phyloP scores from a whole-genome alignment of 1,139 yeast genomes.

The Kodamaea suecica region DNA sequence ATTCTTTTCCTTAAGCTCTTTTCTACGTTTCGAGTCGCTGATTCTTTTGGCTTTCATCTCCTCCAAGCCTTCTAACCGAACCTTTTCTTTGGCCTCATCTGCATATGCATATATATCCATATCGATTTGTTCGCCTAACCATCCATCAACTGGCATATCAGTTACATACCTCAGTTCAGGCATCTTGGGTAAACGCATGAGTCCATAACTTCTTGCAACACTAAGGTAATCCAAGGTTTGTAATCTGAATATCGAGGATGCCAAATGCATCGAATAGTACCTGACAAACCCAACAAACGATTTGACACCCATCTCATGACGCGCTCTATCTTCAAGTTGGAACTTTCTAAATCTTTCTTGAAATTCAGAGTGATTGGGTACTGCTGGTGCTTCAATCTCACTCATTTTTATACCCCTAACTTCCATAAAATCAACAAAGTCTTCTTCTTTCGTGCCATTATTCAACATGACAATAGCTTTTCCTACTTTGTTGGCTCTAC shows the following conservation, averaged over 20 bases:
- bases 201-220: constrained; percentile 72
- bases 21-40: constrained; percentile 47
- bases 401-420: constrained; percentile 64
- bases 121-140: constrained; percentile 61
- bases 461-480: constrained; percentile 71
- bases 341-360: constrained; percentile 46
- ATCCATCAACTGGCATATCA: constrained; percentile 61
- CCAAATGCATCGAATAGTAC: constrained; percentile 87
- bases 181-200: constrained; percentile 86
- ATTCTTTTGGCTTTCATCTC: constrained; percentile 43
- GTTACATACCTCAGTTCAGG: constrained; percentile 71
- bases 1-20: constrained; percentile 50
- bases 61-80: constrained; percentile 57
- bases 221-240: constrained; percentile 69
- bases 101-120: constrained; percentile 66
- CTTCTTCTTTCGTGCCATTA: constrained; percentile 69
- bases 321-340: constrained; percentile 68
- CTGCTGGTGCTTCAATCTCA: constrained; percentile 30
- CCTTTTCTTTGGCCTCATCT: constrained; percentile 61
- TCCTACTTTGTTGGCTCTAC: constrained; percentile 85
- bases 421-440: constrained; percentile 73
- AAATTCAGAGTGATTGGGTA: constrained; percentile 22
- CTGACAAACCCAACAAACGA: constrained; percentile 82
- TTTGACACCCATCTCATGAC: constrained; percentile 76
- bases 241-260: constrained; percentile 82